Percentiles rank a stretch among this genome's conserved stretches.
Conservation (phyloP, 495 filamentous ascomycete species). For the Daldinia grandis region DNA sequence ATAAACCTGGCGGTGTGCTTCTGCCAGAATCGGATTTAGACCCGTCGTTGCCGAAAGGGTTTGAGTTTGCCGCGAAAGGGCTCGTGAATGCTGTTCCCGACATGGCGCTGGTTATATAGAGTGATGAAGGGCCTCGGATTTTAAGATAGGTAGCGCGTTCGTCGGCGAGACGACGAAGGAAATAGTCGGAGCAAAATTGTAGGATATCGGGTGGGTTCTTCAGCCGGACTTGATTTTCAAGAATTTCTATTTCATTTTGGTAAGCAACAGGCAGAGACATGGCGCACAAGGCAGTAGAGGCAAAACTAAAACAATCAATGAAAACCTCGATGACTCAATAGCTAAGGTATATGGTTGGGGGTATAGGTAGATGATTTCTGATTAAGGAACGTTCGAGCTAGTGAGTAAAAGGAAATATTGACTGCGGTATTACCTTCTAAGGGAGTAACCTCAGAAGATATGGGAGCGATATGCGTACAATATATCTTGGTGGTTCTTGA, state of each 20-base stretch:
- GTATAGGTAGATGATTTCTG: not conserved
- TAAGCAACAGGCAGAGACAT: constrained; percentile 56
- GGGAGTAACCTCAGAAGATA: constrained; percentile 21
- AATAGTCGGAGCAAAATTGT: constrained; percentile 75
- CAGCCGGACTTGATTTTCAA: constrained; percentile 64
- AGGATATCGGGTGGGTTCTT: constrained; percentile 65
- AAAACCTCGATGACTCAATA: constrained; percentile 6
- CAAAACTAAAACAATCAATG: constrained; percentile 6
- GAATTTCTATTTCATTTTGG: constrained; percentile 65
- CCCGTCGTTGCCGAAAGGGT: constrained; percentile 57
- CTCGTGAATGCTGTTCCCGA: constrained; percentile 64
- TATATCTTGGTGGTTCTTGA: constrained; percentile 12
- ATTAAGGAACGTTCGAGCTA: constrained; percentile 2
- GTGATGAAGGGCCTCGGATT: constrained; percentile 28
- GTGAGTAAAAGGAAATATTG: constrained; percentile 9
- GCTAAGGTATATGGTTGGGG: not conserved
- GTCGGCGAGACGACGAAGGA: constrained; percentile 66
- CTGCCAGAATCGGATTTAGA: constrained; percentile 47
- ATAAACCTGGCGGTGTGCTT: constrained; percentile 46
- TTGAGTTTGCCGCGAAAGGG: constrained; percentile 61
- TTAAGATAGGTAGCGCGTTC: constrained; percentile 63
- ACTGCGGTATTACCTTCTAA: constrained; percentile 34
- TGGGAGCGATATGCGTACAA: constrained; percentile 15
- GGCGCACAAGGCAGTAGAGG: constrained; percentile 14
- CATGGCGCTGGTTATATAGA: constrained; percentile 48